These are phyloP conservation scores for Periconia digitata DNA, from an alignment of 2,329 filamentous ascomycete genomes.

Conservation along the genomic window DNA sequence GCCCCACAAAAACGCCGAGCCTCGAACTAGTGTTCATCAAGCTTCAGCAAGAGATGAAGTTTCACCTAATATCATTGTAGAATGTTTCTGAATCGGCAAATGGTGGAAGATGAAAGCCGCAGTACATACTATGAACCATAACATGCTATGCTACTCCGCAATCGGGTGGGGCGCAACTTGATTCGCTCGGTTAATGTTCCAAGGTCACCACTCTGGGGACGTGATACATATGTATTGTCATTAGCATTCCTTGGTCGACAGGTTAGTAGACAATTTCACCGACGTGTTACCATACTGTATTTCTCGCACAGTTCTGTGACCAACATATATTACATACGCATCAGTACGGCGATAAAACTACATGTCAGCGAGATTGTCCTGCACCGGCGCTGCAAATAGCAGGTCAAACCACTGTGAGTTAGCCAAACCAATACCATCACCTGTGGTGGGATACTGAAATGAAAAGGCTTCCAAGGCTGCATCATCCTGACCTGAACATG, in stretches of 20 bases:
- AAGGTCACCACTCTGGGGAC: too few species aligned
- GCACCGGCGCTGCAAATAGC: not conserved
- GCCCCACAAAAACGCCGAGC: too few species aligned
- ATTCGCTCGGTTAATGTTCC: slow-evolving; percentile 7
- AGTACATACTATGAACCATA: not conserved
- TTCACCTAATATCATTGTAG: slow-evolving; percentile 4
- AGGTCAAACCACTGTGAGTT: not conserved
- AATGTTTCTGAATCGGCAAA: not conserved
- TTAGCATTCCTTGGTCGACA: too few species aligned
- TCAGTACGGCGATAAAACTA: too few species aligned
- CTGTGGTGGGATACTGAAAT: not conserved
- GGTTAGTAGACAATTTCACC: too few species aligned
- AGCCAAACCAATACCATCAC: not conserved
- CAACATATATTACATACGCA: too few species aligned
- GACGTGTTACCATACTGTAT: too few species aligned
- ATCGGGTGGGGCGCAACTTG: slow-evolving; percentile 5
- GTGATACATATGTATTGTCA: too few species aligned
- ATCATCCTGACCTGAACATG: not conserved
- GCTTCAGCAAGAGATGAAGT: slow-evolving; percentile 13
- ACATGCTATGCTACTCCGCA: not conserved
- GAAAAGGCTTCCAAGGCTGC: not conserved
- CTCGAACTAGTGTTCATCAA: slow-evolving; percentile 3
- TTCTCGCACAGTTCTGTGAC: too few species aligned
- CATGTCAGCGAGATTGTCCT: not conserved
- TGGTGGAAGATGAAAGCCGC: not conserved